Evolutionary conservation across 768 basidiomycete species (phyloP).

Genomic region (Coprinopsis cinerea): DNA sequence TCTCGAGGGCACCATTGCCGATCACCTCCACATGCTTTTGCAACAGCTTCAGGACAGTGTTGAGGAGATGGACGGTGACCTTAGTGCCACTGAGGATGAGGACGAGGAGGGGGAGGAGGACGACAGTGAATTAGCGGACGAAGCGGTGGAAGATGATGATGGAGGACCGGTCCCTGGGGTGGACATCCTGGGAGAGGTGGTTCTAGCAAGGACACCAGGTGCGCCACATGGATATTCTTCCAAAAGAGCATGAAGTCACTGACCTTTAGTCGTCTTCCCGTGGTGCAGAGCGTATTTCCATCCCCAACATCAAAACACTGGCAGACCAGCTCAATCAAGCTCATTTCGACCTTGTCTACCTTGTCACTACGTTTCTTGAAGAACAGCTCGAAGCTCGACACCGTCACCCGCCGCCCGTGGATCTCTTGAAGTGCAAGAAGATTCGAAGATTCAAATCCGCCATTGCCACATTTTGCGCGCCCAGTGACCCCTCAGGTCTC

Average conservation of each 20-base stretch:
- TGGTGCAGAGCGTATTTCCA: background rate
- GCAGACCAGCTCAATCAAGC: no score
- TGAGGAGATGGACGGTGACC: background rate
- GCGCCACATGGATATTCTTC: slow-evolving; percentile 2
- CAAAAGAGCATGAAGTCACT: background rate
- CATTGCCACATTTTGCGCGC: slow-evolving; percentile 4
- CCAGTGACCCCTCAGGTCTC: slow-evolving; percentile 4
- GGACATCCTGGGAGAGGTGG: background rate
- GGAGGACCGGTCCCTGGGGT: no score
- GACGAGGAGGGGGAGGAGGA: background rate
- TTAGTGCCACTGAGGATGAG: background rate
- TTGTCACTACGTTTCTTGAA: background rate
- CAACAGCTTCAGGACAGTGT: background rate
- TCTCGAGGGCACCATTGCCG: background rate
- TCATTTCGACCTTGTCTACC: no score
- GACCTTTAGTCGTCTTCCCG: background rate
- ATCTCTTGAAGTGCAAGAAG: background rate
- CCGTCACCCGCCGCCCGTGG: background rate
- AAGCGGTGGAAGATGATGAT: slow-evolving; percentile 4
- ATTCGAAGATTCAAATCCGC: slow-evolving; percentile 2
- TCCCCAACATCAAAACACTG: no score
- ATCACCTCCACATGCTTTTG: background rate
- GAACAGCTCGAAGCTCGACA: background rate
- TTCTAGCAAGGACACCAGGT: background rate
- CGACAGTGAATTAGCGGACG: background rate